Conservation (phyloP, 148 eudicot species). For the Chenopodium berlandieri region DNA sequence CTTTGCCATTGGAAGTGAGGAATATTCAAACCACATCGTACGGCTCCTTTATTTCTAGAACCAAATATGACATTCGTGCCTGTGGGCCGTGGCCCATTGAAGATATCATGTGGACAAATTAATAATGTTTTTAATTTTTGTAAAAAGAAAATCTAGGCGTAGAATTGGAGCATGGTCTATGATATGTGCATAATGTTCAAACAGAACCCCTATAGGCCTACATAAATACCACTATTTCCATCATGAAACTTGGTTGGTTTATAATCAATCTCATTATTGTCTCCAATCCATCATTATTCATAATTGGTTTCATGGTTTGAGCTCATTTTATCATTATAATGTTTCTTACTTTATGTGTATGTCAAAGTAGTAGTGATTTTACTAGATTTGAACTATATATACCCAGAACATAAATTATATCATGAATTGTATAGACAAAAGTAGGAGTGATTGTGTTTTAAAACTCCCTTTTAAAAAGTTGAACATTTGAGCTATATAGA, state of each 20-base stretch:
- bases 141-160: background rate
- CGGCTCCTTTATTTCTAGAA: background rate
- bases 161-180: background rate
- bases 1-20: conserved; percentile 12
- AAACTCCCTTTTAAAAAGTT: too few species aligned
- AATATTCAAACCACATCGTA: conserved; percentile 1
- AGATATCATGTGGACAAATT: background rate
- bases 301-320: too few species aligned
- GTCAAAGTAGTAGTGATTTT: too few species aligned
- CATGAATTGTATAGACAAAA: too few species aligned
- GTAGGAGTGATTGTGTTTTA: too few species aligned
- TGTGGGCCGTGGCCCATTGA: background rate
- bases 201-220: background rate
- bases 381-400: too few species aligned
- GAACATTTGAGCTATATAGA: too few species aligned
- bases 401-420: too few species aligned
- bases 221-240: background rate
- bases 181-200: background rate
- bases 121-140: too few species aligned
- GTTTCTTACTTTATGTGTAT: too few species aligned
- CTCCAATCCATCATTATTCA: too few species aligned
- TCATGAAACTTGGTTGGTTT: background rate
- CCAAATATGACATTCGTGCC: background rate
- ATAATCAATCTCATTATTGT: background rate
- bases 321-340: too few species aligned